Base-by-base conservation (phyloP, 768 basidiomycete genomes). In the Suillus fuscotomentosus region DNA sequence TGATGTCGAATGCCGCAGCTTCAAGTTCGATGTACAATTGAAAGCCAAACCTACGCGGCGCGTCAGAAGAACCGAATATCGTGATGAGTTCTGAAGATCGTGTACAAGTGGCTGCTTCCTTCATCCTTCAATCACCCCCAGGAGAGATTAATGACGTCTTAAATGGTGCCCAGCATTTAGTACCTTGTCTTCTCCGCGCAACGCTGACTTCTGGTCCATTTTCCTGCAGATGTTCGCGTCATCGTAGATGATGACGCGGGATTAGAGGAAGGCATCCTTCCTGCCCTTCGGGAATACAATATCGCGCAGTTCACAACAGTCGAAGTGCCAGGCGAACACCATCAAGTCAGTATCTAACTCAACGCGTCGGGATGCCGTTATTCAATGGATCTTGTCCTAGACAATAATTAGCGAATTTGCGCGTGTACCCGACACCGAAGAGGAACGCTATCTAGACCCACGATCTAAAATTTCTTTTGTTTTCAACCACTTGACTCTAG, bases 141-240 rank as follows among this genome's bases (percentile, higher is more conserved):
- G 96, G 96, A 53, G 92, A 99, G 80, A 95, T 98, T 68, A 97
- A 97, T 76, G 96, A 98, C 79, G 95, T 97, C 20, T 81, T 98
- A 61, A 93, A 93, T 70, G 95, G 94, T 93, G 65, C 67, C 77
- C 61, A 53, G 53, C n/a, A 56, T 66, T 31, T 51, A 22, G 5
- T 47, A 51, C 45, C 31, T 45, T 36, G 63, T 57, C 63, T 67
- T 54, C 47, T 59, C 36, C 45, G 22, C 8, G 53, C 47, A 39
- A 20, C 45, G 51, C 62, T 66, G 27, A 66, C 42, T 54, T 8
- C 48, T 60, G 43, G 43, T 56, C 64, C 56, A 66, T 63, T 66
- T 47, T 65, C 66, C 66, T 68, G 66, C 71, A 96, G 97, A 98
- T 80, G 87, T 98, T 60, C 92, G 95, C 70, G 88, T 84, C 74